These are phyloP conservation scores for Berkeleyomyces rouxiae DNA, from an alignment of 2,329 filamentous ascomycete genomes.

Conservation along the genomic window DNA sequence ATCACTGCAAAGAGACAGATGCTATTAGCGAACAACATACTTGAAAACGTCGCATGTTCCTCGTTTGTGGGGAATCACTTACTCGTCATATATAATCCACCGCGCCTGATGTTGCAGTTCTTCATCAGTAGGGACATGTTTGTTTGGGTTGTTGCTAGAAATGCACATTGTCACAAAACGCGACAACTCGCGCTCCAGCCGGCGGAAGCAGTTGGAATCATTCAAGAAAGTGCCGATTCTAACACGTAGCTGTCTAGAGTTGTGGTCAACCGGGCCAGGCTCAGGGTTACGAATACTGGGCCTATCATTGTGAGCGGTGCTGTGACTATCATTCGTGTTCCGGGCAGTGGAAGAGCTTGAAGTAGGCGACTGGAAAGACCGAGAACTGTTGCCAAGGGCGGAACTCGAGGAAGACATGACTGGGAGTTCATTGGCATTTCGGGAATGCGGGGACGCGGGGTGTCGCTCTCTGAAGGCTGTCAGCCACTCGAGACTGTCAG, in stretches of 20 bases:
- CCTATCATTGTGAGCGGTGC: neutral
- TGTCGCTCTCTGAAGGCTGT: conserved; percentile 35
- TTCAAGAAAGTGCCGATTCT: conserved; percentile 30
- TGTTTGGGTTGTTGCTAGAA: conserved; percentile 43
- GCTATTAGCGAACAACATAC: neutral
- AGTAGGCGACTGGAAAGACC: neutral
- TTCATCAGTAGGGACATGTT: conserved; percentile 41
- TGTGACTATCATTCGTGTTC: neutral
- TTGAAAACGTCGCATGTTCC: neutral
- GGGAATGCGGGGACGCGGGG: neutral
- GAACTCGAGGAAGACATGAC: neutral
- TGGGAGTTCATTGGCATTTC: neutral
- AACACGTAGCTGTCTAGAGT: neutral
- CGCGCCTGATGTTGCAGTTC: conserved; percentile 47
- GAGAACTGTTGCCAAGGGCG: neutral
- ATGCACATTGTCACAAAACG: conserved; percentile 36
- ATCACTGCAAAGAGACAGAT: conserved; percentile 26
- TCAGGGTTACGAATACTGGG: neutral
- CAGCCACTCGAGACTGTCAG: conserved; percentile 39
- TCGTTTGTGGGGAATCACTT: conserved; percentile 18
- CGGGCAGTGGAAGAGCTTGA: neutral
- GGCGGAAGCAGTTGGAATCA: conserved; percentile 43
- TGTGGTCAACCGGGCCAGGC: neutral
- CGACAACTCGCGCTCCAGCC: conserved; percentile 35
- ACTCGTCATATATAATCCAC: conserved; percentile 47